phyloP scores from a whole-genome alignment of 2,329 filamentous ascomycete genomes.

The Endoconidiophora laricicola region DNA sequence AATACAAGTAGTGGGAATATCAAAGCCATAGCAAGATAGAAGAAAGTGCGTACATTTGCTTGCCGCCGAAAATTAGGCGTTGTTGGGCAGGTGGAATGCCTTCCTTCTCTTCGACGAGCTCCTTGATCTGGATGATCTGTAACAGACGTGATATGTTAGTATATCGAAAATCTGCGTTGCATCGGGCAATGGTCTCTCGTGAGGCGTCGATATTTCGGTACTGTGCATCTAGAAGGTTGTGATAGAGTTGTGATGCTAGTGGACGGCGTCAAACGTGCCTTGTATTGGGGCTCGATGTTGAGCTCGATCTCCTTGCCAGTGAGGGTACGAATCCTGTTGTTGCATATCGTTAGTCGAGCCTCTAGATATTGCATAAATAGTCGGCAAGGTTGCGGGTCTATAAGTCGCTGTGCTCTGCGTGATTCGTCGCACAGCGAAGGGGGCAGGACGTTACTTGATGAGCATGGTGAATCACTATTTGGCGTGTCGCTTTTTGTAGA shows the following conservation, averaged over 20 bases:
- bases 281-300: slow-evolving; percentile 88
- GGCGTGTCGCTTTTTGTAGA: no score
- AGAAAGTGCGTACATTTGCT: slow-evolving; percentile 62
- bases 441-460: slow-evolving; percentile 30
- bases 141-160: not conserved
- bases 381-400: no score
- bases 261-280: slow-evolving; percentile 37
- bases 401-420: no score
- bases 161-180: not conserved
- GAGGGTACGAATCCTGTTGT: slow-evolving; percentile 73
- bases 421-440: no score
- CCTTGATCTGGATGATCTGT: slow-evolving; percentile 90
- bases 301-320: slow-evolving; percentile 99
- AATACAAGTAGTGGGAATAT: no score
- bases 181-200: not conserved
- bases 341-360: no score
- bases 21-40: not conserved
- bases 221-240: not conserved
- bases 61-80: slow-evolving; percentile 87
- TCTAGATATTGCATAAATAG: no score
- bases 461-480: slow-evolving; percentile 20
- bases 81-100: slow-evolving; percentile 96
- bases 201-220: not conserved
- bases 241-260: not conserved
- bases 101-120: slow-evolving; percentile 97